Conservation (phyloP, 495 filamentous ascomycete species). For the Xylaria nigripes region DNA sequence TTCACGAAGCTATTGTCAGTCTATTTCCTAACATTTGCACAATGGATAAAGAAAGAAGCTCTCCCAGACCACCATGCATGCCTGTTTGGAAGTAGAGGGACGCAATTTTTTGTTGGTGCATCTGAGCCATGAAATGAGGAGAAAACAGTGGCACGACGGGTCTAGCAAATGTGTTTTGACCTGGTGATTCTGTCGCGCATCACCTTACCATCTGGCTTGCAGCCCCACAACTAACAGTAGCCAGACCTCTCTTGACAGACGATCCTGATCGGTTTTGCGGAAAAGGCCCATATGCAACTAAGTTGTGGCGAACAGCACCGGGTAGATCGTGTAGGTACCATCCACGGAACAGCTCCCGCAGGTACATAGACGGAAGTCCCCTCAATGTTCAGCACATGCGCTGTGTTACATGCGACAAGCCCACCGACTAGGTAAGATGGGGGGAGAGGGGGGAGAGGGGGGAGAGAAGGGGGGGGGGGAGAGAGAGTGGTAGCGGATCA, state of each 20-base stretch:
- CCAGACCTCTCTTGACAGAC: not conserved
- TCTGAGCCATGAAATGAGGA: not conserved
- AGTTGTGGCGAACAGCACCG: not conserved
- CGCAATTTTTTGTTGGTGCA: not conserved
- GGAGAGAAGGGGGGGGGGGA: no score
- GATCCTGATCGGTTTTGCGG: conserved; percentile 3
- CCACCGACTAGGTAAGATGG: not conserved
- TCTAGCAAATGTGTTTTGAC: not conserved
- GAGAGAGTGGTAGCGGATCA: not conserved
- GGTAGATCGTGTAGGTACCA: not conserved
- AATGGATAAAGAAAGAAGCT: not conserved
- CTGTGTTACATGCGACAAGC: not conserved
- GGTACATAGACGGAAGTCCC: not conserved
- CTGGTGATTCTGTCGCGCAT: not conserved
- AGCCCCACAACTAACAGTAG: not conserved
- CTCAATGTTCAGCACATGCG: conserved; percentile 1
- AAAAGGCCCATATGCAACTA: not conserved
- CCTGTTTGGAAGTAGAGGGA: not conserved
- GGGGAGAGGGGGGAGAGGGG: no score
- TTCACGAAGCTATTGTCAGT: conserved; percentile 1
- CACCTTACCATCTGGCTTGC: not conserved
- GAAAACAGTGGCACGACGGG: not conserved
- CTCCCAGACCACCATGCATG: not conserved
- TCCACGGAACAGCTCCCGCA: not conserved
- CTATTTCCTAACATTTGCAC: not conserved